A percentile compares a stretch with the other conserved stretches of the same genome.
phyloP scores from a whole-genome alignment of 2,329 filamentous ascomycete genomes.

The Didymella pomorum region DNA sequence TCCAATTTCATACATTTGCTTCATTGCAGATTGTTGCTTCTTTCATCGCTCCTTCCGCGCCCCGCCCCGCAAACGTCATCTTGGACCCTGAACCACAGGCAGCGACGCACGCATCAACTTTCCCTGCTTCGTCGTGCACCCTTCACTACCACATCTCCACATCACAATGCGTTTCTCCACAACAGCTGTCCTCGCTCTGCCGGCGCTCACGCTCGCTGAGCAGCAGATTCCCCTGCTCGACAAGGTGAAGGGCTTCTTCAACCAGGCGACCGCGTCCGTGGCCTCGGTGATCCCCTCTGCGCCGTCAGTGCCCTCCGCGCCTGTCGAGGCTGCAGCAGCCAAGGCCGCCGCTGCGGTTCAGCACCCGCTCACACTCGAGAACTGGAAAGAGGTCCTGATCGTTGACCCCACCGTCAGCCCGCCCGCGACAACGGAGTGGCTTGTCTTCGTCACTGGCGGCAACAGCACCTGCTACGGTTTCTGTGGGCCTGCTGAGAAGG shows the following conservation, averaged over 20 bases:
- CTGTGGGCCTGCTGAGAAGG: slow-evolving; percentile 70
- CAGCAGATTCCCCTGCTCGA: slow-evolving; percentile 69
- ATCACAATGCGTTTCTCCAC: slow-evolving; percentile 62
- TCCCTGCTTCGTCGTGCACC: slow-evolving; percentile 6
- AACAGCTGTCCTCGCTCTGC: slow-evolving; percentile 60
- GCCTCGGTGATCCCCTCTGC: slow-evolving; percentile 59
- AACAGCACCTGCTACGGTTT: slow-evolving; percentile 81
- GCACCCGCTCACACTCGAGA: slow-evolving; percentile 69
- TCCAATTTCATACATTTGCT: slow-evolving; percentile 5
- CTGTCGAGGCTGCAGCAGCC: slow-evolving; percentile 58
- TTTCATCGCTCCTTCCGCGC: slow-evolving; percentile 23
- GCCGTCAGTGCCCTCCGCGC: slow-evolving; percentile 36
- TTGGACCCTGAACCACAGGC: slow-evolving; percentile 31
- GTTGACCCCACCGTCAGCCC: slow-evolving; percentile 64
- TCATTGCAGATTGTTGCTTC: slow-evolving; percentile 18
- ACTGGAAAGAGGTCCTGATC: slow-evolving; percentile 74
- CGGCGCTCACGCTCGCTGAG: slow-evolving; percentile 61
- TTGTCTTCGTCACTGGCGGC: slow-evolving; percentile 75
- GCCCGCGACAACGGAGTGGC: slow-evolving; percentile 75
- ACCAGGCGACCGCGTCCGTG: slow-evolving; percentile 63
- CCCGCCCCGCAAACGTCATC: slow-evolving; percentile 32
- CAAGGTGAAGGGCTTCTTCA: slow-evolving; percentile 64
- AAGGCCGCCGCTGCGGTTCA: slow-evolving; percentile 63
- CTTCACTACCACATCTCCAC: slow-evolving; percentile 21
- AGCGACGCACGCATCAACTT: slow-evolving; percentile 20